These are phyloP conservation scores for Aspergillus glaucus DNA, from an alignment of 2,329 filamentous ascomycete genomes.

Conservation along the genomic window DNA sequence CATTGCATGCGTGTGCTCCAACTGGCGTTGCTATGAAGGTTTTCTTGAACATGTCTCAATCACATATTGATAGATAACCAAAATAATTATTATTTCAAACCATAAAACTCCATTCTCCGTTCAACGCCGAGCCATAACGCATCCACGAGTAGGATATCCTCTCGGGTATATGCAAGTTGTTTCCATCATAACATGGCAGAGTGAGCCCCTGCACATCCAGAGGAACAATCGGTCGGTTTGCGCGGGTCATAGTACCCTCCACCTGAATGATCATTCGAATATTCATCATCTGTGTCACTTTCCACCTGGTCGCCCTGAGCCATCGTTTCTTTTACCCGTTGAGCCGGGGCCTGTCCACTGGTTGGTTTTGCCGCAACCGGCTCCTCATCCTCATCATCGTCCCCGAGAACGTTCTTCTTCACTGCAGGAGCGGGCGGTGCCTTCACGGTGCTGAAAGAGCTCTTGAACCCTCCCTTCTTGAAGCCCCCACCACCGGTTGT, in stretches of 20 bases:
- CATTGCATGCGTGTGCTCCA: too few species aligned
- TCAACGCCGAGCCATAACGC: not conserved
- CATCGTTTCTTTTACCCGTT: slow-evolving; percentile 2
- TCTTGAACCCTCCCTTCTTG: slow-evolving; percentile 79
- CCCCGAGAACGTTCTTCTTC: slow-evolving; percentile 38
- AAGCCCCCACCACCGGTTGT: slow-evolving; percentile 42
- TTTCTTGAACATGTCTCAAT: too few species aligned
- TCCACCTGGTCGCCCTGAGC: slow-evolving; percentile 48
- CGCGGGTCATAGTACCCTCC: slow-evolving; percentile 49
- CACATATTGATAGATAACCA: too few species aligned
- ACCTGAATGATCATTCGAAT: slow-evolving; percentile 35
- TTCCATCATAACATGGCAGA: not conserved
- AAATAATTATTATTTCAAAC: too few species aligned
- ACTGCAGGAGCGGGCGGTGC: slow-evolving; percentile 21
- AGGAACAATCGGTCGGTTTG: slow-evolving; percentile 45
- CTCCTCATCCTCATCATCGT: slow-evolving; percentile 37
- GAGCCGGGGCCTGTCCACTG: slow-evolving; percentile 3
- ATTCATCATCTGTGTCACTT: slow-evolving; percentile 65
- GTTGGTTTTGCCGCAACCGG: slow-evolving; percentile 14
- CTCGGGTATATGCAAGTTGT: too few species aligned
- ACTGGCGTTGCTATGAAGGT: too few species aligned
- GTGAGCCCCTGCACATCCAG: slow-evolving; percentile 25
- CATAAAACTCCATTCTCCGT: not conserved
- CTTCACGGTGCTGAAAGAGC: slow-evolving; percentile 58
- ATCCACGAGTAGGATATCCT: not conserved